Conservation (phyloP, 768 basidiomycete genomes). For the Sutorius australiensis region DNA sequence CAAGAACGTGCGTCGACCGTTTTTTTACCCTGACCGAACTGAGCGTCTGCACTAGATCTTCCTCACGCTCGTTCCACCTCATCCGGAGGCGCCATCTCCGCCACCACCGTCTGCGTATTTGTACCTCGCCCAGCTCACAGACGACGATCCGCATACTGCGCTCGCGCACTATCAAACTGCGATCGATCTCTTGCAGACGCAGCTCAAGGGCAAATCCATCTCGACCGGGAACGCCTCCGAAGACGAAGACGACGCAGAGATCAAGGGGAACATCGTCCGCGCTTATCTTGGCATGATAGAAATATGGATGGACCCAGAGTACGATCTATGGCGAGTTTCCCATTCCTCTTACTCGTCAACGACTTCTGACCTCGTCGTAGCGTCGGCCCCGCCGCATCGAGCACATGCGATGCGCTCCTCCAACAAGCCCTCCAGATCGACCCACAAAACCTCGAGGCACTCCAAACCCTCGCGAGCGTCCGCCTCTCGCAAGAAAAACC, state of each 20-base stretch:
- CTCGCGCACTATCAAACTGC: slow-evolving; percentile 79
- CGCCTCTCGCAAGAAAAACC: slow-evolving; percentile 83
- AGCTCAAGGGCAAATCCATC: slow-evolving; percentile 73
- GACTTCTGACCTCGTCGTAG: slow-evolving; percentile 35
- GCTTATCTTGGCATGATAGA: slow-evolving; percentile 88
- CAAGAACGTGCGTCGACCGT: slow-evolving; percentile 48
- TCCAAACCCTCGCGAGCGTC: slow-evolving; percentile 79
- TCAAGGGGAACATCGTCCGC: slow-evolving; percentile 65
- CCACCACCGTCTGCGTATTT: slow-evolving; percentile 77
- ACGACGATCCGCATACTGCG: slow-evolving; percentile 70
- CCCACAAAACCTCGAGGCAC: slow-evolving; percentile 71
- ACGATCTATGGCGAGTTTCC: slow-evolving; percentile 73
- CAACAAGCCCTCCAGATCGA: slow-evolving; percentile 68
- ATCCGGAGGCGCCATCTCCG: slow-evolving; percentile 52
- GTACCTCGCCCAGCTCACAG: slow-evolving; percentile 83
- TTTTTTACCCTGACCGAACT: neutral
- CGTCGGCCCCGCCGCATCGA: slow-evolving; percentile 77
- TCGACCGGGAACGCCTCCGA: slow-evolving; percentile 34
- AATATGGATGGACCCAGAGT: slow-evolving; percentile 91
- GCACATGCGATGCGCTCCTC: slow-evolving; percentile 76
- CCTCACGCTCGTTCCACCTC: slow-evolving; percentile 53
- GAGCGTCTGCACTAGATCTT: slow-evolving; percentile 50
- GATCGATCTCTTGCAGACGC: slow-evolving; percentile 60
- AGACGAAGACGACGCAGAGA: slow-evolving; percentile 40
- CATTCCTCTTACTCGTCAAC: neutral